Base-by-base conservation (phyloP, 2,329 filamentous ascomycete genomes). In the Ophiognomonia clavigignenti-juglandacearum region DNA sequence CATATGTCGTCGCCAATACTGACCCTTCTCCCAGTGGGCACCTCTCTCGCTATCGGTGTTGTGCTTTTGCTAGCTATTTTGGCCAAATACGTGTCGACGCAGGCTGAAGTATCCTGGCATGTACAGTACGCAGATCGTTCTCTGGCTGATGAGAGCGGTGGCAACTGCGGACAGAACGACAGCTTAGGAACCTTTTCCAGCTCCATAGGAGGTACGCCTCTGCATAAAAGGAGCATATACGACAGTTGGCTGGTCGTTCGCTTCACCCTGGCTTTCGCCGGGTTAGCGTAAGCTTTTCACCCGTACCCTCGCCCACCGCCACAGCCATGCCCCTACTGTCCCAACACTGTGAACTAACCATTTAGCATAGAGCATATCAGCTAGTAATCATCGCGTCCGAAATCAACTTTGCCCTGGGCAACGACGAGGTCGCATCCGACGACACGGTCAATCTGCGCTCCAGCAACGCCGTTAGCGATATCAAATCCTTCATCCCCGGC, bases 161-260 rank as follows among this genome's bases (percentile, higher is more conserved):
- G n/a, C n/a, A n/a, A n/a, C n/a, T n/a, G 26, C 2, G 10, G 16
- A 3, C 51, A 51, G 20, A 56, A 55, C 16, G 52, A 39, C 19
- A 47, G 19, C 22, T 11, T 38, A 16, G 47, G 35, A 58, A 59
- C 29, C 35, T 38, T 36, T 45, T 53, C 34, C 43, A 54, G 39
- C 32, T 53, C 37, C 44, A 42, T 38, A 23, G 41, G 37, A 22
- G 37, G n/a, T n/a, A n/a, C 47, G 26, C 56, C 43, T 23, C 49
- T 46, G 39, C 53, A 48, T 11, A 24, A 39, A 16, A 45, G 36
- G 36, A 64, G 59, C 22, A 70, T 72, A 9, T 74, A 74, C 52
- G 70, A 74, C 52, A 62, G 59, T 34, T 73, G 69, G 61, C 61
- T 74, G 5, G 54, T 74, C 6, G 59, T 67, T 6, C 67, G 72